phyloP scores from a whole-genome alignment of 108 stramenopile species.

The Nannochloropsis salina region DNA sequence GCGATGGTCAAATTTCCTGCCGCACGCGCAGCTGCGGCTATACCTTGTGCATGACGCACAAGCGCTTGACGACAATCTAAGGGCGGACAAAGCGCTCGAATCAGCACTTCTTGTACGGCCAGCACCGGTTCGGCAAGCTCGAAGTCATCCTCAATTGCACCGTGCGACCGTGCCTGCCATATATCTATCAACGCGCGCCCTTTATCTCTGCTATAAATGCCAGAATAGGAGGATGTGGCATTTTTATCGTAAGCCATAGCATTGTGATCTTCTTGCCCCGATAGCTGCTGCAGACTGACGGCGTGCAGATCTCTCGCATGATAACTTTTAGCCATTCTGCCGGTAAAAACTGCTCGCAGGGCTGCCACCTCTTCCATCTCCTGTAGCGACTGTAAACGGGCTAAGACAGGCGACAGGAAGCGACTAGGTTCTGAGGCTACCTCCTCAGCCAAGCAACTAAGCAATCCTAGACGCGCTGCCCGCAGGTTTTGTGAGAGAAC shows the following conservation, averaged over 20 bases:
- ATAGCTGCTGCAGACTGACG: background rate
- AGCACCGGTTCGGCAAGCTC: conserved; percentile 39
- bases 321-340: background rate
- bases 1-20: background rate
- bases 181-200: conserved; percentile 25
- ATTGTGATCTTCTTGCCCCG: background rate
- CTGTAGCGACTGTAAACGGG: background rate
- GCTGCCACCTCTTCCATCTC: conserved; percentile 19
- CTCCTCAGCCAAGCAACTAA: background rate
- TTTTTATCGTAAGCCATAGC: background rate
- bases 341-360: background rate
- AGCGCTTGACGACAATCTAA: background rate
- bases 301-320: background rate
- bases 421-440: background rate
- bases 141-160: conserved; percentile 30
- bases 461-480: background rate
- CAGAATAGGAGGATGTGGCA: too few species aligned
- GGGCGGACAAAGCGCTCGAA: background rate
- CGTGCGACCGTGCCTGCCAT: conserved; percentile 31
- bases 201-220: background rate
- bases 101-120: conserved; percentile 24
- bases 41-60: background rate
- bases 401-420: background rate
- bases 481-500: background rate
- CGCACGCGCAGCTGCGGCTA: background rate